Evolutionary conservation across 148 eudicot genomes (phyloP).

Genomic region (Silene uniflora): DNA sequence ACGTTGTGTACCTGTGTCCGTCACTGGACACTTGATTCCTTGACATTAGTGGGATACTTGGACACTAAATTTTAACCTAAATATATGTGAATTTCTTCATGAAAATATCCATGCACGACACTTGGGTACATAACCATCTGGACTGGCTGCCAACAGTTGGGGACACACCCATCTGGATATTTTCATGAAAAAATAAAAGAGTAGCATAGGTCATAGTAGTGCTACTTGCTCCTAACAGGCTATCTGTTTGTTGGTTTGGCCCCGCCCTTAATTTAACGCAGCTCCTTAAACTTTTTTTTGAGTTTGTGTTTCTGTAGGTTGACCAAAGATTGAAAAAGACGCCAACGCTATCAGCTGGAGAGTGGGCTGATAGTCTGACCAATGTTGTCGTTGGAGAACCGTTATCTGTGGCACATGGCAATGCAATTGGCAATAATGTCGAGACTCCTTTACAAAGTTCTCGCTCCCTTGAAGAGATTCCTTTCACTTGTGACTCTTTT

Average conservation of each 20-base stretch:
- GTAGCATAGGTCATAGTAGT: background rate
- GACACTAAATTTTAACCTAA: background rate
- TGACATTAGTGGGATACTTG: background rate
- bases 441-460: conserved; percentile 39
- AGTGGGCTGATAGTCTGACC: conserved; percentile 93
- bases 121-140: background rate
- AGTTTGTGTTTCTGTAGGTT: conserved; percentile 33
- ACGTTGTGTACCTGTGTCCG: background rate
- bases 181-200: too few species aligned
- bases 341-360: conserved; percentile 42
- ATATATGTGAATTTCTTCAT: background rate
- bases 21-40: background rate
- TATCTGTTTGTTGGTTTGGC: too few species aligned
- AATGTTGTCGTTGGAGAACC: conserved; percentile 66
- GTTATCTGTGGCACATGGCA: conserved; percentile 46
- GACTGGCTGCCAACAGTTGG: background rate
- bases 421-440: conserved; percentile 30
- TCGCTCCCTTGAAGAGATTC: conserved; percentile 41
- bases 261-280: background rate
- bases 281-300: background rate
- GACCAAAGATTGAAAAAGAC: conserved; percentile 33
- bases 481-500: conserved; percentile 83
- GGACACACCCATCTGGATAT: background rate
- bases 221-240: too few species aligned
- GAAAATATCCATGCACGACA: background rate